Evolutionary conservation across 2,329 filamentous ascomycete genomes (phyloP).

Genomic region (Fusarium oxysporum): DNA sequence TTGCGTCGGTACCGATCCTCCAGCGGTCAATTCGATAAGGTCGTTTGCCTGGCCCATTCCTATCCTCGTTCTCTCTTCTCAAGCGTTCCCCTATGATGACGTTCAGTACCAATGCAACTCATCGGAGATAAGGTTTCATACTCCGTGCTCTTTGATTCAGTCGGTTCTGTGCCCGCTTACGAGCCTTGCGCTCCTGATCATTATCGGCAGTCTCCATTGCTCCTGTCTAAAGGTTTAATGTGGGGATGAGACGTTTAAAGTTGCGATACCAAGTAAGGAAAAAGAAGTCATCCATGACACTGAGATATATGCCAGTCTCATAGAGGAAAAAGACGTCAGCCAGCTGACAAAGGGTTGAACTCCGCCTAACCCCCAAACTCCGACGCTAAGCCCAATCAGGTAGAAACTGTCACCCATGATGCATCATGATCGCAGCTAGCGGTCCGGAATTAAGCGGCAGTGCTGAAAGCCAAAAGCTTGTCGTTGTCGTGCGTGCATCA

Average conservation of each 20-base stretch:
- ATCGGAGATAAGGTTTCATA: background rate
- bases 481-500: background rate
- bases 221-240: no score
- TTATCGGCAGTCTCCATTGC: background rate
- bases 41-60: background rate
- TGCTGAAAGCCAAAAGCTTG: no score
- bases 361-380: background rate
- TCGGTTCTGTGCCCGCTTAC: constrained; percentile 27
- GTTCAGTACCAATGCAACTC: background rate
- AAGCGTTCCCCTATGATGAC: background rate
- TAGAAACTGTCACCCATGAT: constrained; percentile 27
- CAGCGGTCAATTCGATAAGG: constrained; percentile 28
- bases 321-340: constrained; percentile 29
- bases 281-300: background rate
- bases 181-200: constrained; percentile 8
- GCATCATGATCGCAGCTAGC: background rate
- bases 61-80: background rate
- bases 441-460: background rate
- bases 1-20: background rate
- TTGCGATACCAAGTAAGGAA: no score
- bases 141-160: constrained; percentile 33
- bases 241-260: background rate
- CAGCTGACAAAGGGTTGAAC: constrained; percentile 3
- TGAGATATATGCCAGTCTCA: background rate
- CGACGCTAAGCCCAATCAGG: constrained; percentile 21